These are phyloP conservation scores for Penicillium canariense DNA, from an alignment of 495 filamentous ascomycete species.

Conservation along the genomic window DNA sequence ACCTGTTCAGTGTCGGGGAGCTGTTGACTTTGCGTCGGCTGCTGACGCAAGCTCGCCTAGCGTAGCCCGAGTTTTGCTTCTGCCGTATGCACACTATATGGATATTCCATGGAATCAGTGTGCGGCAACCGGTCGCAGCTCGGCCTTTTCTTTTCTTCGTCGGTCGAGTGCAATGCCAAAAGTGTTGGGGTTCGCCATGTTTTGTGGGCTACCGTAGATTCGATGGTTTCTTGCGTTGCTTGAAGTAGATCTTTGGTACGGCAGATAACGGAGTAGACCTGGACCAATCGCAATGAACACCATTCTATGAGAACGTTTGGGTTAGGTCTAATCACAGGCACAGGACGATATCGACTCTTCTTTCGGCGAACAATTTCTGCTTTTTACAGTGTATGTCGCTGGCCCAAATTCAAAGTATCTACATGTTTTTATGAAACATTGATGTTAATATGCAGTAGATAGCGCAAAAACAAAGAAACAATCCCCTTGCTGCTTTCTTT, in stretches of 20 bases:
- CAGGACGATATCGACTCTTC: not conserved
- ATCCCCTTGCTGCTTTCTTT: no score
- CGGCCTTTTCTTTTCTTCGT: not conserved
- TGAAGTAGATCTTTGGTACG: not conserved
- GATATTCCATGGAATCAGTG: not conserved
- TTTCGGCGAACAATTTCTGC: not conserved
- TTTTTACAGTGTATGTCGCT: not conserved
- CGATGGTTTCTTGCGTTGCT: not conserved
- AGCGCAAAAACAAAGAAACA: no score
- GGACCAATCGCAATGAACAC: not conserved
- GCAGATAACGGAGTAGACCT: not conserved
- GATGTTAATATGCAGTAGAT: not conserved
- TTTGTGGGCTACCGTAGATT: not conserved
- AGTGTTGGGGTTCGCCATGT: not conserved
- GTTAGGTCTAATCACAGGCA: not conserved
- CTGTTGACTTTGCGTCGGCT: not conserved
- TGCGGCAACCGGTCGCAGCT: not conserved
- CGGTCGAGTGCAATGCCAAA: not conserved
- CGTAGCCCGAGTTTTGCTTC: not conserved
- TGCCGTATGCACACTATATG: not conserved
- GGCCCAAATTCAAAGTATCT: not conserved
- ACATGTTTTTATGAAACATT: not conserved
- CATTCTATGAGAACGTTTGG: not conserved
- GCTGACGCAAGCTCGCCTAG: conserved; percentile 1
- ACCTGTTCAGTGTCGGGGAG: not conserved